These are phyloP conservation scores for Cyclotella kingstonii DNA, from an alignment of 108 stramenopile species.

Conservation along the genomic window DNA sequence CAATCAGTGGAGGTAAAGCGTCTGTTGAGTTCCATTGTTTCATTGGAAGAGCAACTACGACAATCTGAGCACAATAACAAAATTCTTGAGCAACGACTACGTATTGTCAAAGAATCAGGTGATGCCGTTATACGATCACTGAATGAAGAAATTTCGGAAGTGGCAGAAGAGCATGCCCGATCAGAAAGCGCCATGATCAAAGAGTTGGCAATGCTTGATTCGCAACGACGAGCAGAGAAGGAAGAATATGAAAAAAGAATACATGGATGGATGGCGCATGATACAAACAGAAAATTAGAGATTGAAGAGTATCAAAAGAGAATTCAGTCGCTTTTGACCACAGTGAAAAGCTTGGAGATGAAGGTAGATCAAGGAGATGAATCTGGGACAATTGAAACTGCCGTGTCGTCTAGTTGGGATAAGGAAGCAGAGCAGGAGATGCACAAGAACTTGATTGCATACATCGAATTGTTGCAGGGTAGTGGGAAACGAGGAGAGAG, in stretches of 20 bases:
- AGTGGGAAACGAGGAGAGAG: no score
- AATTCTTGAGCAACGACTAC: conserved; percentile 56
- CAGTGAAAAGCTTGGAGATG: conserved; percentile 26
- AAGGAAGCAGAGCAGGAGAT: conserved; percentile 29
- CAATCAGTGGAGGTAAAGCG: conserved; percentile 15
- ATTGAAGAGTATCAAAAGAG: conserved; percentile 41
- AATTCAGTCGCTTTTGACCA: conserved; percentile 34
- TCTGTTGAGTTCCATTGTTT: conserved; percentile 15
- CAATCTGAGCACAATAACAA: conserved; percentile 31
- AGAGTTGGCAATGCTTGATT: conserved; percentile 57
- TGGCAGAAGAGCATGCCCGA: conserved; percentile 59
- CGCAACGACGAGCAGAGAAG: conserved; percentile 36
- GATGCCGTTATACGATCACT: conserved; percentile 63
- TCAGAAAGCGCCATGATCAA: conserved; percentile 68
- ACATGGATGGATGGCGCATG: conserved; percentile 42
- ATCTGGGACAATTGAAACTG: background rate
- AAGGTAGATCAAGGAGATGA: conserved; percentile 1
- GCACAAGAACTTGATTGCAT: conserved; percentile 32
- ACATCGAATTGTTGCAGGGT: conserved; percentile 27
- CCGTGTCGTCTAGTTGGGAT: conserved; percentile 24
- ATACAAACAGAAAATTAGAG: conserved; percentile 34
- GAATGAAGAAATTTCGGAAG: conserved; percentile 74
- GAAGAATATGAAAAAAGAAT: conserved; percentile 39
- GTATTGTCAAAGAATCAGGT: conserved; percentile 62
- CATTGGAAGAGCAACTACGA: conserved; percentile 36